These are phyloP conservation scores for Apiospora hydei DNA, from an alignment of 2,329 filamentous ascomycete species.

Conservation along the genomic window DNA sequence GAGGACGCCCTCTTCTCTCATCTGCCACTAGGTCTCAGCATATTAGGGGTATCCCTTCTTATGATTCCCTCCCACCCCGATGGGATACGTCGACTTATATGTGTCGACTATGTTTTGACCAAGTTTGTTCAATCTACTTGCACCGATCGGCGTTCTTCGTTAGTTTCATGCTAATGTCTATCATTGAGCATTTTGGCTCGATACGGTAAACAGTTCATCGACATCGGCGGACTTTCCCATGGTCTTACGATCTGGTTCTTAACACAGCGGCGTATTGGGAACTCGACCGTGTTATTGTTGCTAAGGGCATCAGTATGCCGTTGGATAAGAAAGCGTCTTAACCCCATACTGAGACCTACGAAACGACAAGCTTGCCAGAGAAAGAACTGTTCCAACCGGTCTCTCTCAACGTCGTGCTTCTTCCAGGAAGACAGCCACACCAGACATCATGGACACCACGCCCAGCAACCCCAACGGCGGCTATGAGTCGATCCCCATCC, in stretches of 20 bases:
- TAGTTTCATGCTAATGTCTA: not conserved
- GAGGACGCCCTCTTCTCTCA: not conserved
- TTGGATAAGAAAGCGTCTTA: not conserved
- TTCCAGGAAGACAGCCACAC: not conserved
- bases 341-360: not conserved
- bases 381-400: not conserved
- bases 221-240: not conserved
- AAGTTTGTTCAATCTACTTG: not conserved
- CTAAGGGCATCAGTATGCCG: not conserved
- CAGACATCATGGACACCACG: not conserved
- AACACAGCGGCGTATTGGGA: not conserved
- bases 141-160: not conserved
- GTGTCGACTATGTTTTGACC: not conserved
- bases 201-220: not conserved
- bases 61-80: not conserved
- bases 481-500: slow-evolving; percentile 27
- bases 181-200: not conserved
- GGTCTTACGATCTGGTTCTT: too few species aligned
- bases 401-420: not conserved
- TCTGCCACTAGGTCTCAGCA: not conserved
- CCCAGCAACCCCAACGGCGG: not conserved
- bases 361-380: not conserved
- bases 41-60: not conserved
- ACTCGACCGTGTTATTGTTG: not conserved
- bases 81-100: not conserved